Evolutionary conservation across 371 early-diverging fungal species (phyloP).

Genomic region (Mucor circinelloides): DNA sequence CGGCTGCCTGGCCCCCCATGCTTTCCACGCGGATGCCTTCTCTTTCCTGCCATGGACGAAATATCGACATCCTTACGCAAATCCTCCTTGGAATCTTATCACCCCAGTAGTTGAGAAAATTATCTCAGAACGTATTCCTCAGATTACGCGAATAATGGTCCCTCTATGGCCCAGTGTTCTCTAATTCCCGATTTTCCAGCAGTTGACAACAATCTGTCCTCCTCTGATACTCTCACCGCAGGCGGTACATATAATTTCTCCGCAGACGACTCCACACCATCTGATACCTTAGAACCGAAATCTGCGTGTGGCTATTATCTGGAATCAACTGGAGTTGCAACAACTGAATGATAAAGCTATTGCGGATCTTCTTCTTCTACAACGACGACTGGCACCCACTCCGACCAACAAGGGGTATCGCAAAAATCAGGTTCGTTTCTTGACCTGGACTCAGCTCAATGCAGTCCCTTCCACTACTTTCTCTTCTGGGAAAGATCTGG

Average conservation of each 20-base stretch:
- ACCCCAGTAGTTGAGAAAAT: neutral
- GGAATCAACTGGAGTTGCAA: too few relatives aligned
- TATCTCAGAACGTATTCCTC: slow-evolving; percentile 1
- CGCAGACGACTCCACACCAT: neutral
- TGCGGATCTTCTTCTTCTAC: neutral
- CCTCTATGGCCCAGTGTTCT: slow-evolving; percentile 16
- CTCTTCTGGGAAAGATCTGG: neutral
- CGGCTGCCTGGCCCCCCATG: slow-evolving; percentile 13
- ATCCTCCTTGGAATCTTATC: slow-evolving; percentile 23
- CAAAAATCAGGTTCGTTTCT: too few relatives aligned
- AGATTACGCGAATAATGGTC: slow-evolving; percentile 7
- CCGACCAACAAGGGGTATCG: neutral
- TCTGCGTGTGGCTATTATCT: too few relatives aligned
- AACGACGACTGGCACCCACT: neutral
- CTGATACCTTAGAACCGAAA: slow-evolving; percentile 5
- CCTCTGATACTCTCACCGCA: slow-evolving; percentile 1
- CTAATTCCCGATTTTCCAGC: slow-evolving; percentile 22
- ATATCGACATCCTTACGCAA: neutral
- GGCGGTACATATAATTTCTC: neutral
- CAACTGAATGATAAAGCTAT: too few relatives aligned
- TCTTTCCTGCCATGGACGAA: slow-evolving; percentile 3
- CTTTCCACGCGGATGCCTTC: slow-evolving; percentile 12
- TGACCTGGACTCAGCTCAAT: too few relatives aligned
- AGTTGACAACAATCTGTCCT: neutral
- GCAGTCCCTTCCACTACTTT: too few relatives aligned